Percentiles rank a stretch among this genome's conserved stretches.
These are phyloP conservation scores for Colletotrichum sp. DNA, from an alignment of 2,329 filamentous ascomycete species.

Conservation along the genomic window DNA sequence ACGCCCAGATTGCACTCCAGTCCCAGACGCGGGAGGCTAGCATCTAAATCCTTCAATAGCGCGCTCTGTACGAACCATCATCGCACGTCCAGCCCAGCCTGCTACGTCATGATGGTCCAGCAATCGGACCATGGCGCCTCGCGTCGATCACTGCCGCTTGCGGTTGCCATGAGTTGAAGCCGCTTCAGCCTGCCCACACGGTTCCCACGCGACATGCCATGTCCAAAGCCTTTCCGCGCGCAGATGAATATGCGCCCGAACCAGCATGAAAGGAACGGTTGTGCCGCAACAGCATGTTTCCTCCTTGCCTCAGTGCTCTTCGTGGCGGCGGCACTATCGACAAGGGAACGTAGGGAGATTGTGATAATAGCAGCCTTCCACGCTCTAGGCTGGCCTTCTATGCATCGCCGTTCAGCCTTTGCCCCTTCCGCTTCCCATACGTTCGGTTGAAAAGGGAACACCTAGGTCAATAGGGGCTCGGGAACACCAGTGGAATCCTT, in stretches of 20 bases:
- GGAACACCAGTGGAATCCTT: not conserved
- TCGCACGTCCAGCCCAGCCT: not conserved
- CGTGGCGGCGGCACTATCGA: constrained; percentile 1
- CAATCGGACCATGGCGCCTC: constrained; percentile 16
- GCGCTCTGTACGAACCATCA: not conserved
- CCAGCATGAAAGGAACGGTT: not conserved
- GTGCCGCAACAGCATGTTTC: not conserved
- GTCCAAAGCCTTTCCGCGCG: not conserved
- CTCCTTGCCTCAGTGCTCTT: not conserved
- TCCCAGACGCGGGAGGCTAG: constrained; percentile 1
- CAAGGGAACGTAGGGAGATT: constrained; percentile 11
- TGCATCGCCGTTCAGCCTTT: constrained; percentile 14
- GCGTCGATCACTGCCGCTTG: constrained; percentile 9
- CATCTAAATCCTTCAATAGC: not conserved
- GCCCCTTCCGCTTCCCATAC: not conserved
- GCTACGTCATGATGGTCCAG: constrained; percentile 14
- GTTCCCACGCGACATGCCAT: constrained; percentile 18
- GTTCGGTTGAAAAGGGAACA: not conserved
- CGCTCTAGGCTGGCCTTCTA: constrained; percentile 4
- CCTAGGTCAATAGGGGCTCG: not conserved
- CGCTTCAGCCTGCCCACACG: constrained; percentile 14
- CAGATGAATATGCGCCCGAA: not conserved
- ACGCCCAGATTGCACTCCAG: not conserved
- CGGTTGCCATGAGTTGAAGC: not conserved
- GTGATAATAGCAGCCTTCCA: not conserved